Conservation (phyloP, 768 basidiomycete genomes). For the Cantharellus anzutake region DNA sequence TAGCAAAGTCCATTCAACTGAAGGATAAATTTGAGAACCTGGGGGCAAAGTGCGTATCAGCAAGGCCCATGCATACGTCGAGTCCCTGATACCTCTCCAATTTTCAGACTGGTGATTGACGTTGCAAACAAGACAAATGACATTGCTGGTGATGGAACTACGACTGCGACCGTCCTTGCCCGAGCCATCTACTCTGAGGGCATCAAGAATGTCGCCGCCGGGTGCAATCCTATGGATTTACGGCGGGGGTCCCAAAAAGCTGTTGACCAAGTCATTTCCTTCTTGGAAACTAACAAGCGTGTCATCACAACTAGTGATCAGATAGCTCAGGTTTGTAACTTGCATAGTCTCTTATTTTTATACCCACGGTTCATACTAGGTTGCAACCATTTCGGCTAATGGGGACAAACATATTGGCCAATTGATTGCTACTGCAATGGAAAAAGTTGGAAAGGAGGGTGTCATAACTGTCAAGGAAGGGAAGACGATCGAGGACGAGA, state of each 20-base stretch:
- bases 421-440: constrained; percentile 97
- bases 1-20: constrained; percentile 84
- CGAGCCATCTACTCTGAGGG: constrained; percentile 97
- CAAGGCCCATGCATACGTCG: neutral
- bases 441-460: constrained; percentile 98
- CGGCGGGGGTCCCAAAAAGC: constrained; percentile 95
- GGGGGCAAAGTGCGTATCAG: constrained; percentile 61
- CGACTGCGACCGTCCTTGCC: constrained; percentile 91
- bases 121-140: constrained; percentile 96
- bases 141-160: constrained; percentile 92
- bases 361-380: constrained; percentile 17
- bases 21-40: constrained; percentile 99
- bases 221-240: constrained; percentile 99
- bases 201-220: constrained; percentile 97
- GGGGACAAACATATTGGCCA: constrained; percentile 78
- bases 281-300: constrained; percentile 72
- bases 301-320: constrained; percentile 93
- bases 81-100: constrained; percentile 5
- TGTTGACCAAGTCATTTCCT: constrained; percentile 85
- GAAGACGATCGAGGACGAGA: constrained; percentile 93
- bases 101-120: constrained; percentile 68
- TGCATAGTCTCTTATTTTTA: neutral
- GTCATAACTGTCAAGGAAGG: constrained; percentile 99
- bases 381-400: constrained; percentile 85
- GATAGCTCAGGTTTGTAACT: constrained; percentile 52